A percentile compares a stretch with the other conserved stretches of the same genome.
phyloP scores from a whole-genome alignment of 495 filamentous ascomycete genomes.

The Neurospora sp. region DNA sequence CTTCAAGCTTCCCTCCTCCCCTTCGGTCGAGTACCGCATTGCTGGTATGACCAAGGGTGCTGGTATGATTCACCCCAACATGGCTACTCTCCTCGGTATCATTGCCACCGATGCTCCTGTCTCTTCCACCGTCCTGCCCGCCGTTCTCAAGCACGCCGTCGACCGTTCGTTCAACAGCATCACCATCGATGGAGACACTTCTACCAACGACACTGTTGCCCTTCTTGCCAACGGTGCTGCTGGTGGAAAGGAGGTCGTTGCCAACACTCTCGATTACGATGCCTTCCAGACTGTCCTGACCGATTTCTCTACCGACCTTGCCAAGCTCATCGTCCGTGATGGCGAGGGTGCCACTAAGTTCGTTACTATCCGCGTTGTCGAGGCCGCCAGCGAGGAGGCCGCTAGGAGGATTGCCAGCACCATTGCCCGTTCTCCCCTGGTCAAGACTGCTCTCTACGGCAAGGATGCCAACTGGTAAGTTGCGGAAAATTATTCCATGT shows the following conservation, averaged over 20 bases:
- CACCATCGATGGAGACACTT: slow-evolving; percentile 91
- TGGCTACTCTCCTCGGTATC: slow-evolving; percentile 92
- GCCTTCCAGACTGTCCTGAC: slow-evolving; percentile 62
- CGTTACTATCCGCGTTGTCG: slow-evolving; percentile 78
- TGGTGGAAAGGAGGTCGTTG: slow-evolving; percentile 56
- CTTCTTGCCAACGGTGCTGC: slow-evolving; percentile 91
- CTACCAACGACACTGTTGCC: slow-evolving; percentile 93
- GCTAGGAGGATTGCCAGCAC: slow-evolving; percentile 67
- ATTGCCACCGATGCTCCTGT: slow-evolving; percentile 90
- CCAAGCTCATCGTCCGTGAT: slow-evolving; percentile 88
- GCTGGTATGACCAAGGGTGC: slow-evolving; percentile 97
- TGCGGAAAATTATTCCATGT: neutral
- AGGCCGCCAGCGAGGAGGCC: slow-evolving; percentile 55
- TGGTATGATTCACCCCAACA: slow-evolving; percentile 99
- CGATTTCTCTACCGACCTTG: slow-evolving; percentile 69
- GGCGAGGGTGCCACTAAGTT: slow-evolving; percentile 98
- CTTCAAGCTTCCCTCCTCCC: slow-evolving; percentile 78
- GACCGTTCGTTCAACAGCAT: slow-evolving; percentile 93
- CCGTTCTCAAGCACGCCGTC: slow-evolving; percentile 63
- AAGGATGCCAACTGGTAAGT: slow-evolving; percentile 87
- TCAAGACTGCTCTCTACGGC: slow-evolving; percentile 95
- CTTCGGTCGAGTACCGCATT: slow-evolving; percentile 64
- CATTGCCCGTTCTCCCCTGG: slow-evolving; percentile 87
- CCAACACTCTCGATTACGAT: slow-evolving; percentile 50
- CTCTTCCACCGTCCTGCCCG: slow-evolving; percentile 53